Conservation (phyloP, 805 yeast species). For the Myxozyma melibiosi region DNA sequence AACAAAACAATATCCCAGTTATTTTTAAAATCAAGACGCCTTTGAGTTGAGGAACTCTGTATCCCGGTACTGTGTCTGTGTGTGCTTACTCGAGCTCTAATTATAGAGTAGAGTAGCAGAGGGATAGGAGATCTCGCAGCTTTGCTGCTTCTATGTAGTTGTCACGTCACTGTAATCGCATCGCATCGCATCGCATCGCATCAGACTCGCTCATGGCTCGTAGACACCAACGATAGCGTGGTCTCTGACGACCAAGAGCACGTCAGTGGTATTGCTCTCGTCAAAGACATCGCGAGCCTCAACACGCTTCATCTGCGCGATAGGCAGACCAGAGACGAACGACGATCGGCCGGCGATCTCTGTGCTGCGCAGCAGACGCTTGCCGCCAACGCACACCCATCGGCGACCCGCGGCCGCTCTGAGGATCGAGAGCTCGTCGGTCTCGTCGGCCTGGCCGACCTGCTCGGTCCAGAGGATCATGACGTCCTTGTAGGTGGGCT, state of each 20-base stretch:
- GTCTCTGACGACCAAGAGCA: constrained; percentile 25
- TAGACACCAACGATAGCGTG: constrained; percentile 20
- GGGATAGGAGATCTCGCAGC: too few species aligned
- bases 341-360: constrained; percentile 18
- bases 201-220: constrained; percentile 9
- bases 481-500: constrained; percentile 15
- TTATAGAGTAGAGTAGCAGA: too few species aligned
- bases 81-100: too few species aligned
- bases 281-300: constrained; percentile 10
- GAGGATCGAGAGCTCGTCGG: constrained; percentile 28
- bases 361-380: constrained; percentile 9
- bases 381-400: constrained; percentile 31
- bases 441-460: constrained; percentile 24
- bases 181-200: too few species aligned
- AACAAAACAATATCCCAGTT: too few species aligned
- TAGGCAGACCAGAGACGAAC: constrained; percentile 4
- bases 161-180: too few species aligned
- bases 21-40: too few species aligned
- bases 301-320: constrained; percentile 18
- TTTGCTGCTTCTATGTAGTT: too few species aligned
- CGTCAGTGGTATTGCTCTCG: constrained; percentile 8
- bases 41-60: too few species aligned
- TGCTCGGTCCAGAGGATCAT: constrained; percentile 28
- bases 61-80: too few species aligned
- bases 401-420: constrained; percentile 33